phyloP scores from a whole-genome alignment of 2,329 filamentous ascomycete genomes.

The Botrytis porri region DNA sequence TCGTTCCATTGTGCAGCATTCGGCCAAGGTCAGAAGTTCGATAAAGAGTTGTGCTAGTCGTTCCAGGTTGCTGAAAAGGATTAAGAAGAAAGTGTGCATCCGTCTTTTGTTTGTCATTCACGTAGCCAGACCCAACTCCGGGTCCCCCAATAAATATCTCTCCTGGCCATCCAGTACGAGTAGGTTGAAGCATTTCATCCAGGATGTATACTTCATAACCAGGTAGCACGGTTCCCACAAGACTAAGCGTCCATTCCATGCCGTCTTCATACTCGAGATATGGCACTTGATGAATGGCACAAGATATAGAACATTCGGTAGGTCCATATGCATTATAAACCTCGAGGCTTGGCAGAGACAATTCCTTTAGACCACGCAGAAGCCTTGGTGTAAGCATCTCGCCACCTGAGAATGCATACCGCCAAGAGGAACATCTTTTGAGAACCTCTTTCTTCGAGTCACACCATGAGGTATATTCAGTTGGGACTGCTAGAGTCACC shows the following conservation, averaged over 20 bases:
- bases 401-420: constrained; percentile 33
- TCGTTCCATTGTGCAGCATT: not conserved
- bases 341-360: constrained; percentile 22
- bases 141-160: constrained; percentile 44
- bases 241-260: constrained; percentile 4
- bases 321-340: constrained; percentile 29
- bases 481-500: constrained; percentile 27
- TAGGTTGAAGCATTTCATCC: constrained; percentile 39
- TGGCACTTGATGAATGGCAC: constrained; percentile 30
- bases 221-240: constrained; percentile 16
- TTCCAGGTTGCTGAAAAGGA: not conserved
- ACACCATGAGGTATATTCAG: constrained; percentile 29
- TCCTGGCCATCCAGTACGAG: constrained; percentile 44
- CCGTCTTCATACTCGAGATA: too few relatives aligned
- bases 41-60: not conserved
- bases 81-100: not conserved
- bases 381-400: constrained; percentile 32
- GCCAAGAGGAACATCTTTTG: constrained; percentile 19
- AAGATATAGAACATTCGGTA: constrained; percentile 24
- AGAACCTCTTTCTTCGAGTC: constrained; percentile 7
- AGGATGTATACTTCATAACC: constrained; percentile 41
- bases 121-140: constrained; percentile 40
- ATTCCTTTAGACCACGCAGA: constrained; percentile 27
- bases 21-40: not conserved
- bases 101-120: constrained; percentile 31